Conservation (phyloP, 768 basidiomycete species). For the Gloeopeniophorella convolvens region DNA sequence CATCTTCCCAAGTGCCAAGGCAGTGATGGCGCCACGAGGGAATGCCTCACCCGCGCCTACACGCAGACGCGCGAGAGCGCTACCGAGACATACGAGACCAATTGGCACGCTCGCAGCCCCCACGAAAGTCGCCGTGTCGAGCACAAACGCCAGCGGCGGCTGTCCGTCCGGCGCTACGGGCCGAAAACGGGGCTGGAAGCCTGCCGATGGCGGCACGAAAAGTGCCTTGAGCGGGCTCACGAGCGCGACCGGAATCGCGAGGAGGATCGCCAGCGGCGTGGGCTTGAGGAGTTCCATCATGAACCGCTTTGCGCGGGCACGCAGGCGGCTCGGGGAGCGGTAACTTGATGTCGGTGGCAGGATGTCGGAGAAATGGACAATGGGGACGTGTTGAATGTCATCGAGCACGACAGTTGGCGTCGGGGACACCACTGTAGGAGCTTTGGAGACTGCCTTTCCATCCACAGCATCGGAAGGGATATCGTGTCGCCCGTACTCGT, state of each 20-base stretch:
- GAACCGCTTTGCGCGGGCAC: background rate
- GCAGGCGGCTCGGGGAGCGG: background rate
- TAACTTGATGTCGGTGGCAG: background rate
- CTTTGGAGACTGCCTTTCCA: background rate
- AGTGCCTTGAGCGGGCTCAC: slow-evolving; percentile 53
- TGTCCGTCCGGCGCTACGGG: slow-evolving; percentile 52
- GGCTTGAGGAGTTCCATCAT: slow-evolving; percentile 35
- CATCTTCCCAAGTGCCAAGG: slow-evolving; percentile 48
- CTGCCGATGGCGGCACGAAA: slow-evolving; percentile 43
- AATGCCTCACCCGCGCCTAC: slow-evolving; percentile 42
- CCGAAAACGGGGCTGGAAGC: slow-evolving; percentile 32
- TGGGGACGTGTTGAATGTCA: background rate
- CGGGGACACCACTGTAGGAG: background rate
- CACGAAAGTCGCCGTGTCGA: slow-evolving; percentile 52
- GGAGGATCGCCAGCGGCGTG: slow-evolving; percentile 45
- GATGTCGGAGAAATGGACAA: background rate
- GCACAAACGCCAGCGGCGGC: slow-evolving; percentile 56
- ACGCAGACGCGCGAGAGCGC: slow-evolving; percentile 51
- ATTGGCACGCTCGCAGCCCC: slow-evolving; percentile 60
- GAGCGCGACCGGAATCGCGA: slow-evolving; percentile 50
- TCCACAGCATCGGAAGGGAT: no score
- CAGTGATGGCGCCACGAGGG: slow-evolving; percentile 45
- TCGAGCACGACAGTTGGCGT: slow-evolving; percentile 4
- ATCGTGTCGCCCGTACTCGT: no score
- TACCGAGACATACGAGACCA: slow-evolving; percentile 56